Base-by-base conservation (phyloP, 345 rosid species). In the Boechera stricta region DNA sequence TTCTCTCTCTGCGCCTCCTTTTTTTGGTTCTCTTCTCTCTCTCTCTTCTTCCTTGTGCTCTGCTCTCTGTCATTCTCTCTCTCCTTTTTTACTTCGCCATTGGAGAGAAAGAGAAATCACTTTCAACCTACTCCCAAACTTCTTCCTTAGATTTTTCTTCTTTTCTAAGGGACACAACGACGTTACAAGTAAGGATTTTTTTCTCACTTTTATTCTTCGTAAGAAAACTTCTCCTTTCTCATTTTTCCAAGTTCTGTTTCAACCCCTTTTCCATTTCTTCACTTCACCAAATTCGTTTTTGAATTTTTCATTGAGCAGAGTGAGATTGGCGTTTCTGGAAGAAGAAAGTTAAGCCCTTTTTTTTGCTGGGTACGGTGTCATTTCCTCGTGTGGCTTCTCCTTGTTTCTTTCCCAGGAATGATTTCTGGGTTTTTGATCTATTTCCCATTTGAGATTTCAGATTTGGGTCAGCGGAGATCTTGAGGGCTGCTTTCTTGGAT, bases 381-480 rank as follows among this genome's bases (percentile, higher is more conserved):
- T 71, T 65, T 64, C 16, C 57, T 42, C 69, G 42, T 58, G 1
- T 39, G 31, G 7, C 59, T 67, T 9, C 24, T 0, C 29, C 35
- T 29, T 11, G 28, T 7, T 24, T 38, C 51, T 31, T 60, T 33
- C 54, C 13, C 57, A 61, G 12, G 44, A 1, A 18, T 77, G 38
- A 36, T 64, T 78, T 60, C 39, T 72, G 55, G 69, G 57, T 21
- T 77, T 77, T 56, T 64, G n/a, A 63, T 70, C 39, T 67, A 10
- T 67, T 36, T 7, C 24, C 29, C 11, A 2, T 71, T 71, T 21
- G 67, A 48, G 55, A 65, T 71, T 78, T 78, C 77, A 72, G 81
- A 77, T 72, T 44, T 66, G 63, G 24, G 0, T 67, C 31, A 35
- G 44, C n/a, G 38, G 74, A 74, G 88, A 85, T 84, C 85, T 77